Evolutionary conservation across 352 stramenopile species (phyloP), one percentile per base, ranked within the genome.

Genomic region (Globisporangium acanthophoron): DNA sequence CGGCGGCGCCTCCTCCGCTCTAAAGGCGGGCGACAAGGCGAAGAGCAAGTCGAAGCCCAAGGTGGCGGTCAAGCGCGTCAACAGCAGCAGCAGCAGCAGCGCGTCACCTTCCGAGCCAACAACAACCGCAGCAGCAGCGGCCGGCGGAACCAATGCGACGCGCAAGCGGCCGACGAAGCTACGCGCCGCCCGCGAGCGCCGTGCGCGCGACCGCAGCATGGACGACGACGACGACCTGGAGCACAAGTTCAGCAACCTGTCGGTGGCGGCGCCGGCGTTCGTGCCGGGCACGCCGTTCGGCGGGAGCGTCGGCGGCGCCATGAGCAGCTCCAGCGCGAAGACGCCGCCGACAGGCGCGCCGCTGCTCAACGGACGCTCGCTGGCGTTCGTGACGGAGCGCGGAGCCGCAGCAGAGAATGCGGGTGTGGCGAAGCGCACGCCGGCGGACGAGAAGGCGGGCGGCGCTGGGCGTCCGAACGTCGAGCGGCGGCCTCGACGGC

Each of bases 211-310:
- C 56, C 76, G 67, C 37, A 87, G 69, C 48, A 61, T 80, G 49
- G 73, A 84, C 52, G 74, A 76, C 21, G 76, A 67, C 48, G 69
- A 85, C 24, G 78, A 90, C 45, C 66, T 90, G 31, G 73, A 87
- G 60, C 65, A 85, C 62, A 79, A 76, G 53, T 87, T 90, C 47
- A 77, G 78, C 45, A 76, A 76, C 37, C 64, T 87, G 21, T 78
- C 78, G 29, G 66, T 81, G 16, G 64, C 67, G 11, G 80, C 80
- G 40, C 76, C 78, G 0, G 74, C 66, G 31, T 90, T 90, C 51
- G 80, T 81, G 24, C 73, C 73, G 1, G 67, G 64, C 4, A 62
- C 53, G 12, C 18, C 52, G 50, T 53, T 63, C 58, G 18, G 46
- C 66, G 6, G 41, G 50, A 48, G 43, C 52, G 27, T 13, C 47